These are phyloP conservation scores for Candida verbasci DNA, from an alignment of 805 yeast genomes.

Conservation along the genomic window DNA sequence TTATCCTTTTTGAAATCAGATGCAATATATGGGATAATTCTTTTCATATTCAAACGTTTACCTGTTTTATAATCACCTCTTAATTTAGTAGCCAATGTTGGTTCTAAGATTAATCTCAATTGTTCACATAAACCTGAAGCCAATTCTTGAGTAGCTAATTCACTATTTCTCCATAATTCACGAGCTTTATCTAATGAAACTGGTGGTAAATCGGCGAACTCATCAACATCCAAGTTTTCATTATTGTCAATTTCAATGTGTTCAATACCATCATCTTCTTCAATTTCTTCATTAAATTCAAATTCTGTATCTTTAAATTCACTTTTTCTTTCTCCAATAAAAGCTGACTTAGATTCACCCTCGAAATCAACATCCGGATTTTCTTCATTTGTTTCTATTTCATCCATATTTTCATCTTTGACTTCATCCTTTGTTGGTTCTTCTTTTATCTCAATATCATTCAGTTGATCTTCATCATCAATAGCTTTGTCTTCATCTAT, in stretches of 20 bases:
- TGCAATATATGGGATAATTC: slow-evolving; percentile 96
- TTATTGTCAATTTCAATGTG: slow-evolving; percentile 13
- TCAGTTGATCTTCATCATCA: slow-evolving; percentile 52
- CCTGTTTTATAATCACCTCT: slow-evolving; percentile 97
- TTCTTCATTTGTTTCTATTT: slow-evolving; percentile 22
- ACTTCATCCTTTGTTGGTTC: slow-evolving; percentile 20
- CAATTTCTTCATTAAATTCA: slow-evolving; percentile 9
- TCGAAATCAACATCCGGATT: slow-evolving; percentile 41
- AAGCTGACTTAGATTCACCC: slow-evolving; percentile 48
- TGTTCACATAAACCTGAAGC: slow-evolving; percentile 90
- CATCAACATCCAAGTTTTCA: slow-evolving; percentile 7
- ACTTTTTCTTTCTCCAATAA: slow-evolving; percentile 43
- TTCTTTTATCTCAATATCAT: slow-evolving; percentile 18
- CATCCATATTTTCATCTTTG: slow-evolving; percentile 27
- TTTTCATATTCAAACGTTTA: slow-evolving; percentile 92
- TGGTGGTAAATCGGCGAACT: slow-evolving; percentile 31
- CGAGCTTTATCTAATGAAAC: slow-evolving; percentile 63
- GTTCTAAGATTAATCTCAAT: slow-evolving; percentile 85
- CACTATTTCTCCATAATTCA: slow-evolving; percentile 78
- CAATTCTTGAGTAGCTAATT: slow-evolving; percentile 78
- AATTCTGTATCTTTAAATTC: slow-evolving; percentile 16
- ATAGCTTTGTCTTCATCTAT: slow-evolving; percentile 79
- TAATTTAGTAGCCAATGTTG: slow-evolving; percentile 92
- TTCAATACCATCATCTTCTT: slow-evolving; percentile 15
- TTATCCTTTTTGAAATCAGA: slow-evolving; percentile 96